Evolutionary conservation across 768 basidiomycete species (phyloP), one percentile per base, ranked within the genome.

Genomic region (Rubroboletus satanas): DNA sequence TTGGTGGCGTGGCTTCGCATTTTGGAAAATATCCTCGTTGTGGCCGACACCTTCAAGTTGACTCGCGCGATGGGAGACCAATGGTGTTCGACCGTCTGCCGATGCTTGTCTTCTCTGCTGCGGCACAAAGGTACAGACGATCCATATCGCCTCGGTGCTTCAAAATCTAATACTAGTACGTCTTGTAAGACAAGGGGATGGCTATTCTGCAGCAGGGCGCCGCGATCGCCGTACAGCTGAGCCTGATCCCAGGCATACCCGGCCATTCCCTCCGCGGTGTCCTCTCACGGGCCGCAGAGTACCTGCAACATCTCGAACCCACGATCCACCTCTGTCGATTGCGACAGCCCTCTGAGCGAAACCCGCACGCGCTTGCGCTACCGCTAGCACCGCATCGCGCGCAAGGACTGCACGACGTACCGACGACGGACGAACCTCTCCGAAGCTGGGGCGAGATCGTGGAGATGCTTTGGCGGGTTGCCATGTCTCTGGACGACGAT

Each of bases 1-100:
- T 71, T 72, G 9, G 62, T 85, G 12, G 81, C 79, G 5, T 91
- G 87, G 86, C 71, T 81, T 29, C 83, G 79, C 49, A 81, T 88
- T 42, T 60, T 88, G 3, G 84, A 85, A 55, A 89, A 88, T 58
- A 73, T 89, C 44, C 57, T 85, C 35, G 67, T 79, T 23, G 67
- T 82, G 1, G 74, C 74, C 2, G 79, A 88, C 54, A 52, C 70
- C 1, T 55, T 56, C 29, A 88, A 83, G 66, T 43, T 88, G 35
- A 82, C 83, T 58, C 64, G 69, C 0, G 74, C 80, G 0, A 86
- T 80, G 1, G 71, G 71, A 31, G 80, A 83, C 1, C 81, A 83
- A 65, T 90, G 87, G 88, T 77, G 79, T 35, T 61, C 67, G n/a
- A 72, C 74, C 10, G 65, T 88, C 12, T 78, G 75, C 54, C 73